These are phyloP conservation scores for Phytophthora tentaculata DNA, from an alignment of 352 stramenopile species.

Conservation along the genomic window DNA sequence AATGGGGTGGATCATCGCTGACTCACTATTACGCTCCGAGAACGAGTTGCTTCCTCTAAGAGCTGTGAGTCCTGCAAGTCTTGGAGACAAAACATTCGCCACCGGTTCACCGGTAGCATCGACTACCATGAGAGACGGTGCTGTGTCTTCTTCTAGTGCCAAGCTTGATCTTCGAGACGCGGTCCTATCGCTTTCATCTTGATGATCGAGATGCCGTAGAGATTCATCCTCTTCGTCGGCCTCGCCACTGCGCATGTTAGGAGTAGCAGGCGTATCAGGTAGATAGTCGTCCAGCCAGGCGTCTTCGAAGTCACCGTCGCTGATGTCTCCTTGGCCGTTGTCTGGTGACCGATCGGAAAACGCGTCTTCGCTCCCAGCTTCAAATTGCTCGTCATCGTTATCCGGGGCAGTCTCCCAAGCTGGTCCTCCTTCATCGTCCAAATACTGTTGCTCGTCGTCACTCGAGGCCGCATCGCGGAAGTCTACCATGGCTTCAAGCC, in stretches of 20 bases:
- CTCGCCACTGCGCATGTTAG: slow-evolving; percentile 1
- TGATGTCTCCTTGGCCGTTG: slow-evolving; percentile 25
- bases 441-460: slow-evolving; percentile 30
- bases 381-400: slow-evolving; percentile 34
- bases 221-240: slow-evolving; percentile 13
- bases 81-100: slow-evolving; percentile 21
- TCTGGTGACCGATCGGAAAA: slow-evolving; percentile 12
- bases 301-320: slow-evolving; percentile 45
- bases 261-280: slow-evolving; percentile 4
- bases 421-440: slow-evolving; percentile 21
- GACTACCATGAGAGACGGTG: slow-evolving; percentile 28
- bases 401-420: slow-evolving; percentile 37
- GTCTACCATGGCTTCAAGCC: slow-evolving; percentile 27
- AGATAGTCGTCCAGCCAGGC: slow-evolving; percentile 51
- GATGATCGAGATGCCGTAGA: slow-evolving; percentile 15
- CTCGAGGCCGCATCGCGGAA: slow-evolving; percentile 15
- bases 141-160: slow-evolving; percentile 23
- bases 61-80: slow-evolving; percentile 26
- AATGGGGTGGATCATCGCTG: slow-evolving; percentile 43
- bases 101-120: slow-evolving; percentile 18
- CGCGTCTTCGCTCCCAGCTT: slow-evolving; percentile 15
- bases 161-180: slow-evolving; percentile 22
- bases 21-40: slow-evolving; percentile 9
- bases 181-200: slow-evolving; percentile 16
- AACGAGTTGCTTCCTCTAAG: slow-evolving; percentile 17